Evolutionary conservation across 768 basidiomycete genomes (phyloP).

Genomic region (Pluteus cervinus): DNA sequence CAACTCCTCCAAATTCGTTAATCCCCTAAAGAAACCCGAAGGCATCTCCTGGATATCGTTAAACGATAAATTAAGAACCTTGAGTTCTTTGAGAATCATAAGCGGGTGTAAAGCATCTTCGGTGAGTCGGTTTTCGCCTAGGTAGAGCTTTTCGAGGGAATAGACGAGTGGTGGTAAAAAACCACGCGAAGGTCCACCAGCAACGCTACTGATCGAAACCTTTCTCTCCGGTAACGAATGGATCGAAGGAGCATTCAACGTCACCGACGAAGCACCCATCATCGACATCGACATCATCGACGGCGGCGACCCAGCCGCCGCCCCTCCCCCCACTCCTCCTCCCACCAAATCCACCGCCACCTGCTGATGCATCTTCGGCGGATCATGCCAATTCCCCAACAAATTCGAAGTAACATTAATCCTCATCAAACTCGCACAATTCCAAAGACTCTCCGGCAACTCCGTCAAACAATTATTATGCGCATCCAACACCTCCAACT

Average conservation of each 20-base stretch:
- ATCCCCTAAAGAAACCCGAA: constrained; percentile 62
- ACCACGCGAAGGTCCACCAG: constrained; percentile 16
- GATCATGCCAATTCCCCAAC: constrained; percentile 65
- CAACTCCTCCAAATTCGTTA: constrained; percentile 71
- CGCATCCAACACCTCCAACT: constrained; percentile 72
- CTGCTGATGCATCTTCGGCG: constrained; percentile 29
- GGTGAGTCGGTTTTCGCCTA: constrained; percentile 84
- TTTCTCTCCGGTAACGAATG: constrained; percentile 32
- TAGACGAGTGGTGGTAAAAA: constrained; percentile 54
- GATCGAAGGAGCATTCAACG: too few relatives aligned
- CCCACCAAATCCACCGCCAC: constrained; percentile 3
- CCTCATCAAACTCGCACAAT: constrained; percentile 61
- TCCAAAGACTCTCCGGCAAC: constrained; percentile 77
- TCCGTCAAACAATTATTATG: constrained; percentile 87
- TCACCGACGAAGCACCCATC: too few relatives aligned
- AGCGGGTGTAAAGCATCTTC: constrained; percentile 76
- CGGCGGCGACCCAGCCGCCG: too few relatives aligned
- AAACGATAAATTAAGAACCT: constrained; percentile 87
- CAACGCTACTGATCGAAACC: constrained; percentile 26
- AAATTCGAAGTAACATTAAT: constrained; percentile 91
- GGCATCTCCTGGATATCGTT: constrained; percentile 93
- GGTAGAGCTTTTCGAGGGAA: constrained; percentile 72
- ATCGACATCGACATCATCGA: too few relatives aligned
- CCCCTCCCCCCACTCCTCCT: background rate
- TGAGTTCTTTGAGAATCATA: constrained; percentile 70